Conservation (phyloP, 148 eudicot species). For the Rhododendron kiyosumense region DNA sequence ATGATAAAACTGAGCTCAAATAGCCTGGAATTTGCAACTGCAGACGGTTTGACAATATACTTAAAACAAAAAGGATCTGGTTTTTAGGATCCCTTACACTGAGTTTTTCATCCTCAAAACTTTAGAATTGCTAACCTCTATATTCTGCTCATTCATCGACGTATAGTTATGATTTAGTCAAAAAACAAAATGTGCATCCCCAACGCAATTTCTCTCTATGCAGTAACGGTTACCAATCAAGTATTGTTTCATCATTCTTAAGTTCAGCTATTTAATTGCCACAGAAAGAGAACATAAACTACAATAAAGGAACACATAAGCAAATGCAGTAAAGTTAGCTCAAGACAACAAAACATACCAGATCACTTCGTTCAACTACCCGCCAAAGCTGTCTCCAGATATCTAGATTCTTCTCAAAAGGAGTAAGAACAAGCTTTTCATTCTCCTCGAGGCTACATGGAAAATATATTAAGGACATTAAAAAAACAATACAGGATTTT, state of each 20-base stretch:
- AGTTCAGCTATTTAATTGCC: neutral
- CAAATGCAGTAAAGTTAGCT: neutral
- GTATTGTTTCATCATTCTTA: neutral
- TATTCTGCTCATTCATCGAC: neutral
- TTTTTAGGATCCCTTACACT: neutral
- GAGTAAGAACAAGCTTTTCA: slow-evolving; percentile 92
- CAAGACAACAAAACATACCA: slow-evolving; percentile 38
- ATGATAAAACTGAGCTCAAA: neutral
- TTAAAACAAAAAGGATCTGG: neutral
- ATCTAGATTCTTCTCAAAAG: slow-evolving; percentile 97
- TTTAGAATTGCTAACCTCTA: neutral
- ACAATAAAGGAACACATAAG: neutral
- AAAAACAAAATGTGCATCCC: neutral
- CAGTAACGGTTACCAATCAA: neutral
- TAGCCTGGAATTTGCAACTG: neutral
- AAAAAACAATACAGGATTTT: neutral
- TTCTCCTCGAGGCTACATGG: slow-evolving; percentile 85
- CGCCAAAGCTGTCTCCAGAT: slow-evolving; percentile 99
- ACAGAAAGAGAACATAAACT: neutral
- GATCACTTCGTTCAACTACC: slow-evolving; percentile 96
- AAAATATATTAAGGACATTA: neutral
- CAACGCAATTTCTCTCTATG: neutral
- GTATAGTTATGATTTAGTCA: neutral
- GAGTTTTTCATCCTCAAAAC: neutral
- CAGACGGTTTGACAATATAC: neutral